Conservation (phyloP, 192 early-diverging fungal species). For the Diversispora epigaea region DNA sequence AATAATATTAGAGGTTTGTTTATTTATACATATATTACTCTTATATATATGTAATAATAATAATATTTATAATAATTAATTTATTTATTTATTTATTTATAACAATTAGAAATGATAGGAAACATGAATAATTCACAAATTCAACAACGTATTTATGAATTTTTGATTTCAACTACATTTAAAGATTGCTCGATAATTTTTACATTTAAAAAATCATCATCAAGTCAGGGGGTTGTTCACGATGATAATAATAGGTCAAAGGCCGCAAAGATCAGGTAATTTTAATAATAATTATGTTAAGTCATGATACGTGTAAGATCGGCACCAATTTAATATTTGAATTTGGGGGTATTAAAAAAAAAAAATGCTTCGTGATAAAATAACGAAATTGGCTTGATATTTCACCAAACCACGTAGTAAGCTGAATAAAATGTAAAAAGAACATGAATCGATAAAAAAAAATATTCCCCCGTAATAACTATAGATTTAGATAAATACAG, state of each 20-base stretch:
- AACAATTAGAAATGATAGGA: no score
- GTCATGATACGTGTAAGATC: no score
- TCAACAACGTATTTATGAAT: constrained; percentile 61
- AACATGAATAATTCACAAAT: constrained; percentile 37
- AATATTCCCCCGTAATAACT: no score
- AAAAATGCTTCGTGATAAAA: no score
- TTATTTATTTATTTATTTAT: not conserved
- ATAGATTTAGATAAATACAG: no score
- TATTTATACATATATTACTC: not conserved
- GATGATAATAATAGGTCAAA: not conserved
- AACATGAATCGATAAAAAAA: no score
- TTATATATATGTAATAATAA: not conserved
- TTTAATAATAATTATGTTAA: no score
- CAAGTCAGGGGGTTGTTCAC: not conserved
- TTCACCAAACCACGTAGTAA: no score
- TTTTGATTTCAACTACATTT: constrained; percentile 68
- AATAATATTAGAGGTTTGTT: not conserved
- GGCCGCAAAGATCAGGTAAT: not conserved
- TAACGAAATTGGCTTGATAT: no score
- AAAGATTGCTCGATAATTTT: constrained; percentile 79
- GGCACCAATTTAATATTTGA: no score
- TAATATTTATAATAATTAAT: not conserved
- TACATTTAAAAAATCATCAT: constrained; percentile 37
- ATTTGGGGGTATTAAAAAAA: no score
- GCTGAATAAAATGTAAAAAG: no score